phyloP scores from a whole-genome alignment of 805 yeast genomes.

The Diddensiella transvaalensis region DNA sequence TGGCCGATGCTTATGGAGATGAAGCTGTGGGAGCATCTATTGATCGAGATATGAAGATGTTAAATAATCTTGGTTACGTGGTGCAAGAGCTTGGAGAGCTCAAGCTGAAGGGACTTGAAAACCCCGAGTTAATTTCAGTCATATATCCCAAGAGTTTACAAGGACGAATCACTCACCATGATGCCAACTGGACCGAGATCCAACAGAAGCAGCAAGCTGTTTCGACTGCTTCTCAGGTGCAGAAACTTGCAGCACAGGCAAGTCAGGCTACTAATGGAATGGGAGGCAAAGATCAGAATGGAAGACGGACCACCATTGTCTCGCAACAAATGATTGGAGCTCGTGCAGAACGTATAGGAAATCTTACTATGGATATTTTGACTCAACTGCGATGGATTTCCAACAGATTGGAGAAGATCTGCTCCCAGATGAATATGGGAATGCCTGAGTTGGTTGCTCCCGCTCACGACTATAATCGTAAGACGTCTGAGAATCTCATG shows the following conservation, averaged over 20 bases:
- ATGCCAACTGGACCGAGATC: slow-evolving; percentile 17
- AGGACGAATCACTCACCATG: slow-evolving; percentile 15
- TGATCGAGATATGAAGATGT: slow-evolving; percentile 59
- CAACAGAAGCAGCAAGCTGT: slow-evolving; percentile 15
- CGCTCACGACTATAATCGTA: slow-evolving; percentile 13
- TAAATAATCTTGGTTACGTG: slow-evolving; percentile 67
- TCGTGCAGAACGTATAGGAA: slow-evolving; percentile 15
- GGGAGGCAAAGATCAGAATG: not conserved
- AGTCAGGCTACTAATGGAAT: not conserved
- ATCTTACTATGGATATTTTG: slow-evolving; percentile 19
- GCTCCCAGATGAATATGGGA: slow-evolving; percentile 21
- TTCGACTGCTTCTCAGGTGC: not conserved
- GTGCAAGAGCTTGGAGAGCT: slow-evolving; percentile 74
- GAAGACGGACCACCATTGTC: not conserved
- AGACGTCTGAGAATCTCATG: slow-evolving; percentile 15
- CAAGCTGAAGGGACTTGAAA: slow-evolving; percentile 90
- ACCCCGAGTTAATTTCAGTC: slow-evolving; percentile 81
- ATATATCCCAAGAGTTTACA: slow-evolving; percentile 55
- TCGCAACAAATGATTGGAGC: slow-evolving; percentile 1
- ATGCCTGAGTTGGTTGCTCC: slow-evolving; percentile 11
- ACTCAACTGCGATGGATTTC: slow-evolving; percentile 19
- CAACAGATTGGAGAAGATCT: slow-evolving; percentile 25
- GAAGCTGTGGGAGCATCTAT: slow-evolving; percentile 51
- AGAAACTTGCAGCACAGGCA: not conserved
- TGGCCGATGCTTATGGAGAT: slow-evolving; percentile 42